phyloP scores from a whole-genome alignment of 2,329 filamentous ascomycete species.

The Ceratocystis papillata region DNA sequence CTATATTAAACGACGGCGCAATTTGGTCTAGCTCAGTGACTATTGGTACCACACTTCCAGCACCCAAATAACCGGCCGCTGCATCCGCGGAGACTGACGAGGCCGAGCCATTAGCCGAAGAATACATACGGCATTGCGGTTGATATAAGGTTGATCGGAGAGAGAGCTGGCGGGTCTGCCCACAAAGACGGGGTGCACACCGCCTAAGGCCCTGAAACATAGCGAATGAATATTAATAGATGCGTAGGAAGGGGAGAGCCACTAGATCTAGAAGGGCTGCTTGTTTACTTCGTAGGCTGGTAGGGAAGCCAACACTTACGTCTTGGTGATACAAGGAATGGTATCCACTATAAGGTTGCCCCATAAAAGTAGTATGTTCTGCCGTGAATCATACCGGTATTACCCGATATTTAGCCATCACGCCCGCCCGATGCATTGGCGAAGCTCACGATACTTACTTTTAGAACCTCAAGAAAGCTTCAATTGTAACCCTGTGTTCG shows the following conservation, averaged over 20 bases:
- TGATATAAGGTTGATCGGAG: slow-evolving; percentile 3
- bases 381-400: background rate
- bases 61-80: slow-evolving; percentile 27
- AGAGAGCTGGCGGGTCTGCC: background rate
- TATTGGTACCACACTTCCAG: slow-evolving; percentile 41
- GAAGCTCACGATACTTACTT: background rate
- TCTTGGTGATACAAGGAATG: background rate
- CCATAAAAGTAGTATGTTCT: background rate
- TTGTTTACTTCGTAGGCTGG: background rate
- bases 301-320: background rate
- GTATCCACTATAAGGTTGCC: background rate
- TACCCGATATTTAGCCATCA: slow-evolving; percentile 1
- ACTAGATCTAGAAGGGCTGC: background rate
- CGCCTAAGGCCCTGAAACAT: slow-evolving; percentile 15
- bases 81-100: slow-evolving; percentile 23
- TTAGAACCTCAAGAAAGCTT: background rate
- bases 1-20: slow-evolving; percentile 79
- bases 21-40: slow-evolving; percentile 70
- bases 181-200: slow-evolving; percentile 4
- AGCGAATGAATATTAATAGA: background rate
- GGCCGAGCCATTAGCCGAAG: slow-evolving; percentile 3
- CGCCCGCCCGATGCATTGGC: background rate
- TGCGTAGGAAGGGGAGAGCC: background rate
- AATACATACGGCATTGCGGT: slow-evolving; percentile 17
- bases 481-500: background rate